phyloP scores from a whole-genome alignment of 805 yeast genomes.

The Yarrowia sp. region DNA sequence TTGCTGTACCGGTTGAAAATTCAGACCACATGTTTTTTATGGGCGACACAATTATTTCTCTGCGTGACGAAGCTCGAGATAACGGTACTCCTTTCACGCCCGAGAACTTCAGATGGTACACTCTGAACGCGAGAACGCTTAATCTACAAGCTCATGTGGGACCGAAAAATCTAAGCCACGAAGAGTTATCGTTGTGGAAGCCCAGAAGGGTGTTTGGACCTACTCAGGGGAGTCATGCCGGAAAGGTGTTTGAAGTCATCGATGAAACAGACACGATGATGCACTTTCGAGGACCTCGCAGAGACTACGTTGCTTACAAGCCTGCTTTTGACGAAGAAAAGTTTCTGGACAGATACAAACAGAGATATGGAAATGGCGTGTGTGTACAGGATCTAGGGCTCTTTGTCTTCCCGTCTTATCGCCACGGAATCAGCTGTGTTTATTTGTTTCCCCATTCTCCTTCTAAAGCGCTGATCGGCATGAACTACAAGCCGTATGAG shows the following conservation, averaged over 20 bases:
- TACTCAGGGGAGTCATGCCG: too few relatives aligned
- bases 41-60: too few relatives aligned
- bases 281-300: not conserved
- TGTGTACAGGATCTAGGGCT: not conserved
- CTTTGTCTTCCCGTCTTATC: not conserved
- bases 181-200: too few relatives aligned
- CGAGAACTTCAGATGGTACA: too few relatives aligned
- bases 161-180: too few relatives aligned
- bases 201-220: too few relatives aligned
- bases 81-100: too few relatives aligned
- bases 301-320: not conserved
- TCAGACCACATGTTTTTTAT: too few relatives aligned
- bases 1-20: too few relatives aligned
- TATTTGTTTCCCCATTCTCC: not conserved
- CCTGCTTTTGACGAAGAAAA: not conserved
- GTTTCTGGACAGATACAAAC: not conserved
- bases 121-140: too few relatives aligned
- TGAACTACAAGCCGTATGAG: not conserved
- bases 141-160: too few relatives aligned
- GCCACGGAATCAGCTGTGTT: not conserved
- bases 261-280: not conserved
- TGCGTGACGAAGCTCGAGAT: too few relatives aligned
- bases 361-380: not conserved
- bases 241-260: not conserved
- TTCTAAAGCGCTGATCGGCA: not conserved